Conservation (phyloP, 192 early-diverging fungal species). For the Paraglomus occultum region DNA sequence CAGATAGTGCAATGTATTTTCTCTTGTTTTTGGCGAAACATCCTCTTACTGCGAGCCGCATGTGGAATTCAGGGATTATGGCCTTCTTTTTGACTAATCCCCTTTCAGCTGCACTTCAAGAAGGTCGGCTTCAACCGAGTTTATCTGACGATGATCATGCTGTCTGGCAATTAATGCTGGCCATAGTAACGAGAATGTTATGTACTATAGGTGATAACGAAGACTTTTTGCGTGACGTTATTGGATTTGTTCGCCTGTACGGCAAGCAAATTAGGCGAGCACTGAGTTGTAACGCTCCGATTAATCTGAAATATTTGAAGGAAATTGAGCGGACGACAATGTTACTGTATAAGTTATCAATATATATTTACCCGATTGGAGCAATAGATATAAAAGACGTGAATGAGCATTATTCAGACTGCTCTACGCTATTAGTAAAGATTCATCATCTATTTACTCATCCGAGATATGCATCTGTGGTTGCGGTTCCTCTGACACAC, state of each 20-base stretch:
- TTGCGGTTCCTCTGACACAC: neutral
- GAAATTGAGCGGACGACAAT: conserved; percentile 54
- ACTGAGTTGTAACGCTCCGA: conserved; percentile 36
- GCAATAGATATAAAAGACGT: conserved; percentile 27
- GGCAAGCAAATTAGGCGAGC: conserved; percentile 45
- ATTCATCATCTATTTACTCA: conserved; percentile 40
- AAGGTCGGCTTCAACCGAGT: conserved; percentile 6
- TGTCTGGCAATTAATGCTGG: conserved; percentile 53
- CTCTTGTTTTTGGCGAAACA: conserved; percentile 16
- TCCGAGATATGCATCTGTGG: conserved; percentile 29
- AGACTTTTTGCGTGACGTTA: conserved; percentile 38
- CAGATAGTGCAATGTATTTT: conserved; percentile 12
- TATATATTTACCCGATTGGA: conserved; percentile 34
- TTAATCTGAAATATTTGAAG: conserved; percentile 43
- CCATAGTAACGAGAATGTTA: conserved; percentile 42
- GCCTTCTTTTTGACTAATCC: conserved; percentile 4
- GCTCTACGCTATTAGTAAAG: conserved; percentile 36
- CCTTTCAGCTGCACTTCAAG: neutral
- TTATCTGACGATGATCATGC: conserved; percentile 37
- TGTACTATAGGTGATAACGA: conserved; percentile 38
- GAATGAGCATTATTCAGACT: conserved; percentile 37
- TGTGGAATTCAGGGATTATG: conserved; percentile 11
- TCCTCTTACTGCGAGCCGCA: conserved; percentile 5
- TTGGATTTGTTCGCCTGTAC: conserved; percentile 48
- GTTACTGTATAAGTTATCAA: conserved; percentile 49